Conservation (phyloP, 148 eudicot species). For the Rhododendron mucronatum region DNA sequence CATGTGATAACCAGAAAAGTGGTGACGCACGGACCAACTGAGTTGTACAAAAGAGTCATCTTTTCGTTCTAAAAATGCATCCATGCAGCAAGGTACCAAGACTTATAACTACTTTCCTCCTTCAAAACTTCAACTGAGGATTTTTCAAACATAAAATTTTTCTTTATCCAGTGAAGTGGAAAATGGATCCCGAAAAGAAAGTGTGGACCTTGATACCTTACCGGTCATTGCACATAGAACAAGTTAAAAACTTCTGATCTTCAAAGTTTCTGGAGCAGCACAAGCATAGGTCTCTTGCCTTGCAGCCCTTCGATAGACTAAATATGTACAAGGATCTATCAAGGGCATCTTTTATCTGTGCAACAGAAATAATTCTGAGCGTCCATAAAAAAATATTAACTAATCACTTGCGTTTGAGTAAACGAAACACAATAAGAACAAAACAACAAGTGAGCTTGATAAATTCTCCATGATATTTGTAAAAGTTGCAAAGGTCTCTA, state of each 20-base stretch:
- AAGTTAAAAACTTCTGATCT: constrained; percentile 52
- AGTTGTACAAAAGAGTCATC: neutral
- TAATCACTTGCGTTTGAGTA: neutral
- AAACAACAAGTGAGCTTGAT: neutral
- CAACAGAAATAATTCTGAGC: neutral
- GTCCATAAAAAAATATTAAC: neutral
- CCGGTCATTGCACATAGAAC: constrained; percentile 85
- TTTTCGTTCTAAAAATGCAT: neutral
- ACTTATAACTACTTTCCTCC: neutral
- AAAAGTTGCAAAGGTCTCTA: neutral
- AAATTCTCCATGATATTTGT: neutral
- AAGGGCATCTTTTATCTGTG: constrained; percentile 58
- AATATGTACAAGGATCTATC: constrained; percentile 67
- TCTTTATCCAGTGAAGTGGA: neutral
- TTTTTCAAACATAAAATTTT: neutral
- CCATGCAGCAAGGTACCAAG: neutral
- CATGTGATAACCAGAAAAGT: constrained; percentile 6
- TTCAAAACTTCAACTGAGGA: neutral
- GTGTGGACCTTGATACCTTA: constrained; percentile 33
- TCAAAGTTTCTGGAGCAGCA: constrained; percentile 52
- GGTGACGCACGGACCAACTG: neutral
- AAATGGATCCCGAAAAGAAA: constrained; percentile 7
- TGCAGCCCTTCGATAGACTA: constrained; percentile 38
- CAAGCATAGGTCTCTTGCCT: constrained; percentile 50
- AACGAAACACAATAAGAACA: neutral